Percentiles rank a stretch among this genome's conserved stretches.
Evolutionary conservation across 352 stramenopile genomes (phyloP).

Genomic region (Globisporangium viniferum): DNA sequence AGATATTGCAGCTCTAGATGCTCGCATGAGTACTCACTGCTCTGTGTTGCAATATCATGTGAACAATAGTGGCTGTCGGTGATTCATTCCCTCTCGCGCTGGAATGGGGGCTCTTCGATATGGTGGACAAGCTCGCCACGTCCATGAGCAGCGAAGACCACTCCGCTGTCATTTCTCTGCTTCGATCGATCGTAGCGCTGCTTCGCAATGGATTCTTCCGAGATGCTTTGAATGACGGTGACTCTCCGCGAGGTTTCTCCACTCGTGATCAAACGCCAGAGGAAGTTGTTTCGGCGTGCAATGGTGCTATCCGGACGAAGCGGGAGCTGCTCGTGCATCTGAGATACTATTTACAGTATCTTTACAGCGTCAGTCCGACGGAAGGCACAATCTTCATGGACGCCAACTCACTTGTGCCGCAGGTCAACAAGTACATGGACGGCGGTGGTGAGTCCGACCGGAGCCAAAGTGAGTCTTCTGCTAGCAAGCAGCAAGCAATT

Average conservation of each 20-base stretch:
- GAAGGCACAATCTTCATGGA: slow-evolving; percentile 66
- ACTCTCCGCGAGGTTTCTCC: slow-evolving; percentile 13
- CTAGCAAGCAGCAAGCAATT: slow-evolving; percentile 21
- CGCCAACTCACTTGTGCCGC: slow-evolving; percentile 38
- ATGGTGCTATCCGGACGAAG: slow-evolving; percentile 48
- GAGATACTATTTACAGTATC: slow-evolving; percentile 73
- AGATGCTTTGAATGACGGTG: slow-evolving; percentile 25
- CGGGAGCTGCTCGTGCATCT: slow-evolving; percentile 53
- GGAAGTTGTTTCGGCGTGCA: slow-evolving; percentile 38
- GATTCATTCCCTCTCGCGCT: slow-evolving; percentile 63
- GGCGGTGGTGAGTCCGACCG: slow-evolving; percentile 13
- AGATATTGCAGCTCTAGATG: background rate
- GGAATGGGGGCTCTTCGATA: slow-evolving; percentile 71
- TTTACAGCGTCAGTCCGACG: slow-evolving; percentile 65
- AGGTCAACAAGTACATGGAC: slow-evolving; percentile 38
- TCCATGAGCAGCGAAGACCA: slow-evolving; percentile 87
- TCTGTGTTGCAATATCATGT: slow-evolving; percentile 16
- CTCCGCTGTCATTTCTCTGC: slow-evolving; percentile 46
- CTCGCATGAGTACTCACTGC: background rate
- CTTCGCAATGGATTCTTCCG: slow-evolving; percentile 60
- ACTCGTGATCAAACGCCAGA: slow-evolving; percentile 22
- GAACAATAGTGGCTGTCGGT: slow-evolving; percentile 38
- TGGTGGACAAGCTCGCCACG: slow-evolving; percentile 56
- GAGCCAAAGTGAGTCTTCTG: slow-evolving; percentile 20
- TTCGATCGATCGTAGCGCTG: slow-evolving; percentile 52